These are phyloP conservation scores for Phellinidium pouzarii DNA, from an alignment of 1,284 basidiomycete genomes.

Conservation along the genomic window DNA sequence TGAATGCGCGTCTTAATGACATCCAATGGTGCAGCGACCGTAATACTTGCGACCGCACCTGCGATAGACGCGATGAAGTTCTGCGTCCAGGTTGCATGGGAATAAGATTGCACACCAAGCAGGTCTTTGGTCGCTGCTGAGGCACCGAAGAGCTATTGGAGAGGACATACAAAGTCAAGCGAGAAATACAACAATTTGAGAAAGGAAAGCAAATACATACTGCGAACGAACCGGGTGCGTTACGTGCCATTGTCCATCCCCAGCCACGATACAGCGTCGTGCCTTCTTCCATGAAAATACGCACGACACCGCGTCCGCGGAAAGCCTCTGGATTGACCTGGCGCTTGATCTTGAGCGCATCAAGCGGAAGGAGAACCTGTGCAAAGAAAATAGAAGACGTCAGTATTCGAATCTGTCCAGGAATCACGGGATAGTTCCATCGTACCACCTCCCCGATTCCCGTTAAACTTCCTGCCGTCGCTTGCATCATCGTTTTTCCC, in stretches of 20 bases:
- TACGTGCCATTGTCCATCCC: constrained; percentile 98
- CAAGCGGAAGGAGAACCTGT: constrained; percentile 85
- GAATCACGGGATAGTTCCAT: constrained; percentile 19
- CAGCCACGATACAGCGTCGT: constrained; percentile 91
- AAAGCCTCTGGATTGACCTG: constrained; percentile 97
- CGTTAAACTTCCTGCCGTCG: constrained; percentile 88
- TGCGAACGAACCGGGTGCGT: constrained; percentile 94
- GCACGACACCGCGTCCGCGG: constrained; percentile 84
- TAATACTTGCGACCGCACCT: constrained; percentile 93
- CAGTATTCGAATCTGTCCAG: neutral
- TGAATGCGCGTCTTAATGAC: constrained; percentile 97
- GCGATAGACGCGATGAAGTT: constrained; percentile 94
- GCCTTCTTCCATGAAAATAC: constrained; percentile 91
- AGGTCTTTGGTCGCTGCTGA: constrained; percentile 92
- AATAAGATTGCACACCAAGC: constrained; percentile 86
- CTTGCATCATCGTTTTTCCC: constrained; percentile 95
- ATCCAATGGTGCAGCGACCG: constrained; percentile 93
- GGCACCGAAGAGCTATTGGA: constrained; percentile 87
- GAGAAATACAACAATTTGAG: neutral
- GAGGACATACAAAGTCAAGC: neutral
- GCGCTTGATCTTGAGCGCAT: constrained; percentile 97
- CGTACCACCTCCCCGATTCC: constrained; percentile 95
- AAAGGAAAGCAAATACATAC: constrained; percentile 39
- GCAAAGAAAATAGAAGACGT: neutral
- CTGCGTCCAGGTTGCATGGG: constrained; percentile 89